Evolutionary conservation across 768 basidiomycete genomes (phyloP).

Genomic region (Russula dissimulans): DNA sequence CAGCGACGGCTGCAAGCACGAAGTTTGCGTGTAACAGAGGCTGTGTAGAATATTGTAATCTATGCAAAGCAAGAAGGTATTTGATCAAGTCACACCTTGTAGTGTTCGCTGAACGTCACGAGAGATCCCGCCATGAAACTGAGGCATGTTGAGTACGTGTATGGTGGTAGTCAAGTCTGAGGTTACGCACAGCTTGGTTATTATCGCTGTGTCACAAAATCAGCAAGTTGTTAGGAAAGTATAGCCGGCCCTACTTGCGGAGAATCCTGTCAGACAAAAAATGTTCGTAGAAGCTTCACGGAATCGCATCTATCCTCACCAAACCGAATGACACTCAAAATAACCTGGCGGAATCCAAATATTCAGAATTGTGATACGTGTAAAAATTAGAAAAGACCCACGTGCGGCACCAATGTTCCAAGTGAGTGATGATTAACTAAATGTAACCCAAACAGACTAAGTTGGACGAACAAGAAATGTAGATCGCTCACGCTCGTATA

Average conservation of each 20-base stretch:
- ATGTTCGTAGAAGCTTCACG: neutral
- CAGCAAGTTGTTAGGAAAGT: neutral
- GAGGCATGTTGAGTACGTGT: neutral
- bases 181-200: neutral
- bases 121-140: neutral
- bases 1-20: neutral
- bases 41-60: neutral
- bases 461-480: neutral
- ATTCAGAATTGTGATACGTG: neutral
- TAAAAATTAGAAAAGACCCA: neutral
- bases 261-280: neutral
- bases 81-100: neutral
- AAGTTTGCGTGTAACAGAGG: neutral
- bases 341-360: neutral
- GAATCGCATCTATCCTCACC: neutral
- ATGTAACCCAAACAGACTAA: neutral
- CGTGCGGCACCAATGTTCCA: neutral
- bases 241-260: neutral
- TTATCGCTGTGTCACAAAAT: neutral
- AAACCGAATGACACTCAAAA: neutral
- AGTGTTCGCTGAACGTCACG: neutral
- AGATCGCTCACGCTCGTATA: neutral
- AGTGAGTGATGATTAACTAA: neutral
- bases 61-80: neutral
- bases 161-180: neutral